Evolutionary conservation across 2,329 filamentous ascomycete species (phyloP).

Genomic region (Dryadomyces quercus-mongolicae): DNA sequence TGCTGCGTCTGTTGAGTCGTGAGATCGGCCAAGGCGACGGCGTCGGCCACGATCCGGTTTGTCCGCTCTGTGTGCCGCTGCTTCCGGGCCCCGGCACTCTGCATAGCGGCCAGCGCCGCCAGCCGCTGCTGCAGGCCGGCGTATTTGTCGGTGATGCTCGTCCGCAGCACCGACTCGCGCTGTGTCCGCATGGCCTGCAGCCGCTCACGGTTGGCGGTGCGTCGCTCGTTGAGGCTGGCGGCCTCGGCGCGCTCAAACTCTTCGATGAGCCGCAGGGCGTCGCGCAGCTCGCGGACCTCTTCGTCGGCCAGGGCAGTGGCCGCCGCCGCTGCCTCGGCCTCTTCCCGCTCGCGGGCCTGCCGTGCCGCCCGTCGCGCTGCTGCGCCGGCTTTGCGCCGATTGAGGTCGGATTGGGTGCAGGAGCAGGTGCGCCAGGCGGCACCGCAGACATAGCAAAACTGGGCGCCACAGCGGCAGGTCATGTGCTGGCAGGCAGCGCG

Average conservation of each 20-base stretch:
- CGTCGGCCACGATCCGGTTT: constrained; percentile 12
- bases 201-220: constrained; percentile 24
- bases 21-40: constrained; percentile 18
- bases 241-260: constrained; percentile 35
- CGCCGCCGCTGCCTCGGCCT: constrained; percentile 5
- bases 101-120: constrained; percentile 13
- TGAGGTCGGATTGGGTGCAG: constrained; percentile 42
- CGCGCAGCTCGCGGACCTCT: constrained; percentile 19
- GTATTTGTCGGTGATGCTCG: constrained; percentile 4
- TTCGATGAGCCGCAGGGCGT: constrained; percentile 32
- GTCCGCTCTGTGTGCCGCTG: constrained; percentile 25
- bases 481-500: constrained; percentile 76
- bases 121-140: not conserved
- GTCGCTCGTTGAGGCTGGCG: constrained; percentile 25
- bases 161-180: constrained; percentile 25
- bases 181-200: constrained; percentile 26
- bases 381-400: constrained; percentile 25
- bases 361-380: constrained; percentile 22
- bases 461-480: constrained; percentile 67
- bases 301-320: constrained; percentile 20
- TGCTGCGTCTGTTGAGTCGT: constrained; percentile 21
- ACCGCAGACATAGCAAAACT: constrained; percentile 79
- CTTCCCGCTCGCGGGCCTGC: constrained; percentile 4
- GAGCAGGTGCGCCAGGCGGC: constrained; percentile 59
- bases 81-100: constrained; percentile 24